Evolutionary conservation across 1,284 basidiomycete species (phyloP), one percentile per base, ranked within the genome.

Genomic region (Ganoderma lingzhi): DNA sequence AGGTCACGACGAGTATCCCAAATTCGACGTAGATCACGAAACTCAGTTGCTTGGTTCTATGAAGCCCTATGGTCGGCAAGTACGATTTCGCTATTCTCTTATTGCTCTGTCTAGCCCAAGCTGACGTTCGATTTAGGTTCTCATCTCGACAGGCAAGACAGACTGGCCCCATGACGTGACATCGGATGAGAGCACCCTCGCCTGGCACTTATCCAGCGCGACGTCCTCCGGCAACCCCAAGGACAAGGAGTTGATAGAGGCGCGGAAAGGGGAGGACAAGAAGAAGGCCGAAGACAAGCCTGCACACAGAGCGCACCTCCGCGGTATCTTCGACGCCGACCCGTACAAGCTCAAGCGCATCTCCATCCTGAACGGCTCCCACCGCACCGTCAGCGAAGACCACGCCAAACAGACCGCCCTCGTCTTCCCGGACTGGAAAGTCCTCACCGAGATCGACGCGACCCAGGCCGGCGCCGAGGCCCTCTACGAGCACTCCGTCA

Each of bases 381-480:
- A 96, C 77, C 84, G 84, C 62, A 88, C 91, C 14, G 78, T 93
- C 60, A 87, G 85, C 51, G 84, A 86, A 45, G 84, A 92, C 73
- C 80, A 86, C 64, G 84, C 88, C 64, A 80, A 84, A 58, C 91
- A 95, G 70, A 93, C 92, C 0, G 91, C 95, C 19, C 85, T 98
- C 62, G 87, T 98, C 1, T 90, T 98, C 76, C 96, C 96, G 5
- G 96, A 98, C 81, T 98, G 92, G 84, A 95, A 91, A 74, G 84
- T 95, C 63, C 86, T 96, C 30, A 85, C 87, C 5, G 90, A 91
- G 64, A 88, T 97, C 19, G 86, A 88, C 41, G 84, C 88, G 60
- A 87, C 90, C 5, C 71, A 77, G 10, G 84, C 86, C 3, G 93
- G 93, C 30, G 96, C 95, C 9, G 82, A 89, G 69, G 84, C 86